These are phyloP conservation scores for Ambrosiella cleistominuta DNA, from an alignment of 2,329 filamentous ascomycete genomes.

Conservation along the genomic window DNA sequence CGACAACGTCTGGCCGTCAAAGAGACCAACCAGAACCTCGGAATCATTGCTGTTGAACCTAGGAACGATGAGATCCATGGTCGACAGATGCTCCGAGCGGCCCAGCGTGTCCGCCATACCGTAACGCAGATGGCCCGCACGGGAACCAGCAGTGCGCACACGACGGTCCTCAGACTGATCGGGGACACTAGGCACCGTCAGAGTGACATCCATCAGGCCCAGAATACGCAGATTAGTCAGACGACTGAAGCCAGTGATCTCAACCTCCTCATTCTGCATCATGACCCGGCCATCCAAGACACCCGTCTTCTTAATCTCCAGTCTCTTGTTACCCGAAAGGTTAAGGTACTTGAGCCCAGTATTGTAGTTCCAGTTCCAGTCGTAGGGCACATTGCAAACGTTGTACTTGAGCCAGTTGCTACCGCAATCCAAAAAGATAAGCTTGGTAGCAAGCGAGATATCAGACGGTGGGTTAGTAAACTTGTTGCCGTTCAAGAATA, in stretches of 20 bases:
- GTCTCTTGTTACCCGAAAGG: conserved; percentile 84
- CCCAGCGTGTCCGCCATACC: conserved; percentile 95
- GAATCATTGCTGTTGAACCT: conserved; percentile 78
- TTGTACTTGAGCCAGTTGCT: conserved; percentile 97
- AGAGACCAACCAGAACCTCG: conserved; percentile 83
- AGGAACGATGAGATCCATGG: conserved; percentile 86
- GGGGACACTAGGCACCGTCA: conserved; percentile 81
- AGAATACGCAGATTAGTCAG: conserved; percentile 70
- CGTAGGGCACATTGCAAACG: conserved; percentile 95
- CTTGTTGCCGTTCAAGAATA: conserved; percentile 95
- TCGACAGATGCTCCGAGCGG: conserved; percentile 84
- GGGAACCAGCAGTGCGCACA: conserved; percentile 89
- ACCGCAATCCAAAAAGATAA: conserved; percentile 82
- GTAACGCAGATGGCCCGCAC: conserved; percentile 79
- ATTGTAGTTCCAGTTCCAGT: conserved; percentile 99
- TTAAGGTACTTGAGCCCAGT: conserved; percentile 89
- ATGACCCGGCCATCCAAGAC: conserved; percentile 1
- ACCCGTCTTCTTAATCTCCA: conserved; percentile 64
- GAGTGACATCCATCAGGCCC: conserved; percentile 92
- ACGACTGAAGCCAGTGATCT: conserved; percentile 73
- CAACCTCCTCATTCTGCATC: conserved; percentile 1
- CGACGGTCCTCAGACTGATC: conserved; percentile 90
- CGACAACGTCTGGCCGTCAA: conserved; percentile 81
- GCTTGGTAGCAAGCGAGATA: conserved; percentile 80
- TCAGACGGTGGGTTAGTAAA: conserved; percentile 94